phyloP scores from a whole-genome alignment of 768 basidiomycete species.

The Pleurotus salmoneostramineus region DNA sequence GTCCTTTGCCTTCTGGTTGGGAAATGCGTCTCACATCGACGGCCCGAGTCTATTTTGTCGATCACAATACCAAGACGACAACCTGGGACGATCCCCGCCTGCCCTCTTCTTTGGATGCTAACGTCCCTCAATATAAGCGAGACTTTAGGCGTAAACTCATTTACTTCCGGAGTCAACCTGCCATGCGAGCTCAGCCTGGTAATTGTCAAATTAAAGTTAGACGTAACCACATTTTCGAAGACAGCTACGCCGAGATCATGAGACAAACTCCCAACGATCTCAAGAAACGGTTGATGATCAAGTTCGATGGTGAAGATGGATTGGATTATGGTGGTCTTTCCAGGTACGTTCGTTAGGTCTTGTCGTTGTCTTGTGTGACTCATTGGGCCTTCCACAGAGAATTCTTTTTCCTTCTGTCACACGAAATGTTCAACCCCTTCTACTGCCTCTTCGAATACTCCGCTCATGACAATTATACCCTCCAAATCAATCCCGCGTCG shows the following conservation, averaged over 20 bases:
- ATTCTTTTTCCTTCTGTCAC: conserved; percentile 99
- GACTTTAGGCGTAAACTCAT: conserved; percentile 99
- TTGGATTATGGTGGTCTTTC: conserved; percentile 98
- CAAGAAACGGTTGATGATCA: conserved; percentile 99
- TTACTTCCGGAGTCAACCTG: conserved; percentile 98
- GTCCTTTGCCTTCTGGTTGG: conserved; percentile 97
- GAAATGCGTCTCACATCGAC: conserved; percentile 99
- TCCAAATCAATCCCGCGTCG: conserved; percentile 98
- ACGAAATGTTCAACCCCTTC: conserved; percentile 99
- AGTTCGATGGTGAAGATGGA: conserved; percentile 99
- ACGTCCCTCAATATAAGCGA: conserved; percentile 99
- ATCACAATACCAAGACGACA: conserved; percentile 99
- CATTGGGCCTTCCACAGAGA: conserved; percentile 52
- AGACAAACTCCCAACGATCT: conserved; percentile 96
- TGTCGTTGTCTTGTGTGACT: not conserved
- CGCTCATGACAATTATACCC: conserved; percentile 98
- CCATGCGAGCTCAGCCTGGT: conserved; percentile 95
- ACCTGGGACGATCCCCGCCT: conserved; percentile 99
- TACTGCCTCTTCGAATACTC: conserved; percentile 99
- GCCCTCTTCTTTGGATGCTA: conserved; percentile 92
- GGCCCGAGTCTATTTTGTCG: conserved; percentile 98
- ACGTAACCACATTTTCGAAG: conserved; percentile 98
- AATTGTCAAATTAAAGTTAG: conserved; percentile 99
- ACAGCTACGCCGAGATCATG: conserved; percentile 99
- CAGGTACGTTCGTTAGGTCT: conserved; percentile 48